Evolutionary conservation across 2,329 filamentous ascomycete species (phyloP).

Genomic region (Clonostachys solani): DNA sequence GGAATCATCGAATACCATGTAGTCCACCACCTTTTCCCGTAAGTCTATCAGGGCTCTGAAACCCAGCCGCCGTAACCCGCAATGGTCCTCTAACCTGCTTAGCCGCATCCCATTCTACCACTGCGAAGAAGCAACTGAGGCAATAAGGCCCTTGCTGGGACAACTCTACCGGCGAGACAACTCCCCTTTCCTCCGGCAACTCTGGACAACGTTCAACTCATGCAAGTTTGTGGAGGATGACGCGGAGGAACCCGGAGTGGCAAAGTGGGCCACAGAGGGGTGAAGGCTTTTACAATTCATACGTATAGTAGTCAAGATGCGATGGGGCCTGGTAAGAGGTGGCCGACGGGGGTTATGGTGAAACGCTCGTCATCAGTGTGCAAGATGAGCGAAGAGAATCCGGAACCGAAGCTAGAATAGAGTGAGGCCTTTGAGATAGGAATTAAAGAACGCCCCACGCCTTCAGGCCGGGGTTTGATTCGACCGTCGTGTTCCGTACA

Average conservation of each 20-base stretch:
- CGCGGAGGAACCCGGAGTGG: constrained; percentile 1
- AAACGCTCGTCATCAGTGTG: too few relatives aligned
- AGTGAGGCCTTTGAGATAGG: too few relatives aligned
- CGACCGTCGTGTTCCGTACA: too few relatives aligned
- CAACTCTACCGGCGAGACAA: constrained; percentile 66
- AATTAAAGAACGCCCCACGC: too few relatives aligned
- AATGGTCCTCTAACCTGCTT: neutral
- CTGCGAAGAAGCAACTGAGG: constrained; percentile 46
- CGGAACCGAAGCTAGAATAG: too few relatives aligned
- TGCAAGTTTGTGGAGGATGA: constrained; percentile 7
- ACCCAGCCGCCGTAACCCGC: too few relatives aligned
- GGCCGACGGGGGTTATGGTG: too few relatives aligned
- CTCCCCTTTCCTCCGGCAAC: constrained; percentile 6
- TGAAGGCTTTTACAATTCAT: neutral
- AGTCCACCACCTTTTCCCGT: constrained; percentile 54
- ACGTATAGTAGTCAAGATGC: too few relatives aligned
- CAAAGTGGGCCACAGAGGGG: neutral
- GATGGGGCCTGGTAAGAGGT: too few relatives aligned
- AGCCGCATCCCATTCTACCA: constrained; percentile 35
- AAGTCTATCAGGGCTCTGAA: constrained; percentile 4
- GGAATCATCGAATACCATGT: constrained; percentile 58
- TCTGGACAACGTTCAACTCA: constrained; percentile 5
- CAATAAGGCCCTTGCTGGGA: constrained; percentile 88
- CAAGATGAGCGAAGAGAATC: too few relatives aligned
- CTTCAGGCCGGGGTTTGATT: too few relatives aligned